phyloP scores from a whole-genome alignment of 2,329 filamentous ascomycete species.

The Ophiostoma sp. region DNA sequence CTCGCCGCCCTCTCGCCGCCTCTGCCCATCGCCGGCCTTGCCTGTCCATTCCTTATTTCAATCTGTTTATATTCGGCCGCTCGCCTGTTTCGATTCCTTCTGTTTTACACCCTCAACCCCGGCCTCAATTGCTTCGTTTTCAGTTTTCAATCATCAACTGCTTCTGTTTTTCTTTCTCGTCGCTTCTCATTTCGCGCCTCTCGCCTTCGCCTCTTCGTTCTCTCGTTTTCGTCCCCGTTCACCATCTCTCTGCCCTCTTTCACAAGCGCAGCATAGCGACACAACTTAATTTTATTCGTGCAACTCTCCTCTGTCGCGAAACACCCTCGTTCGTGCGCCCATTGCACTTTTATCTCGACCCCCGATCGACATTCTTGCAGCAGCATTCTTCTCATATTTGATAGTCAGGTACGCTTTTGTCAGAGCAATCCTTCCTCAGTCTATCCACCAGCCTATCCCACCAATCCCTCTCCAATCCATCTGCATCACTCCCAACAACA shows the following conservation, averaged over 20 bases:
- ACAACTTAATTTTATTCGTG: slow-evolving; percentile 10
- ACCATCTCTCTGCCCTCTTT: background rate
- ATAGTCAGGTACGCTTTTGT: slow-evolving; percentile 11
- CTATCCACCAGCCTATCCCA: background rate
- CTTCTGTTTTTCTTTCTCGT: too few species aligned
- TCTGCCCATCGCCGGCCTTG: background rate
- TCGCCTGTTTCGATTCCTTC: background rate
- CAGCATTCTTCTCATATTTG: background rate
- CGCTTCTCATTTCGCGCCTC: background rate
- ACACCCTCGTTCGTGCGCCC: slow-evolving; percentile 5
- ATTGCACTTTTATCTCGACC: background rate
- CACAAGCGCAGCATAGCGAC: slow-evolving; percentile 13
- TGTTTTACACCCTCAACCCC: too few species aligned
- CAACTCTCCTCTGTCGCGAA: slow-evolving; percentile 7
- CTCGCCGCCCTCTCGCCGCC: background rate
- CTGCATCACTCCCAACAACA: background rate
- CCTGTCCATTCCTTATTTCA: background rate
- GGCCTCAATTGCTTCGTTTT: too few species aligned
- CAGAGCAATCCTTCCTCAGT: background rate
- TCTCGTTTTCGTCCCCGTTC: background rate
- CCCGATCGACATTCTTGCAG: slow-evolving; percentile 1
- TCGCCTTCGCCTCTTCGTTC: background rate
- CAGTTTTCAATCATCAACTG: too few species aligned
- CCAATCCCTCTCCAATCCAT: background rate
- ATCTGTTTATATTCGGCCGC: background rate